Conservation (phyloP, 169 alveolate genomes). For the Perkinsus marinus region DNA sequence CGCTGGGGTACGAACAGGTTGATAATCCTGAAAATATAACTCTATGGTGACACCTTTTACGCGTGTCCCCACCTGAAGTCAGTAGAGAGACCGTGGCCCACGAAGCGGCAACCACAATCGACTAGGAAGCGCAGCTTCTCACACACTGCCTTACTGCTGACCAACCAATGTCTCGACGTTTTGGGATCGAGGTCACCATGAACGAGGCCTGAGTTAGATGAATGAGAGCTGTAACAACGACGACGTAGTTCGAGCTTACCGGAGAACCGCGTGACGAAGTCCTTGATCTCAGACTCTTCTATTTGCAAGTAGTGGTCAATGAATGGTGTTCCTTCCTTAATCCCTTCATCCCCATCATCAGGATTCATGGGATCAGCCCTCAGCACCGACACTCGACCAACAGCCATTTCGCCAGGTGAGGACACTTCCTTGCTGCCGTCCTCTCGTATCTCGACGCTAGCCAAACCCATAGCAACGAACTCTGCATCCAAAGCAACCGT, state of each 20-base stretch:
- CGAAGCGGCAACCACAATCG: constrained; percentile 41
- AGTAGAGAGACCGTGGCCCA: constrained; percentile 51
- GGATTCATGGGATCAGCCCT: neutral
- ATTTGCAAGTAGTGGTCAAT: neutral
- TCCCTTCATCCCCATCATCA: neutral
- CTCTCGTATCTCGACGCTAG: neutral
- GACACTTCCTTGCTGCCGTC: neutral
- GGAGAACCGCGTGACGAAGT: neutral
- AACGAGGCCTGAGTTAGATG: constrained; percentile 33
- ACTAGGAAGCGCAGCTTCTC: constrained; percentile 40
- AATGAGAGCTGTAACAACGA: neutral
- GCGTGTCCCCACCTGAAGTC: constrained; percentile 18
- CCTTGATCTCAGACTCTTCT: neutral
- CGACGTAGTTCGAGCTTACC: neutral
- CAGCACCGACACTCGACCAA: neutral
- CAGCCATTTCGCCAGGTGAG: neutral
- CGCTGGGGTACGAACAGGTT: constrained; percentile 44
- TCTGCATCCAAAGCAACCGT: neutral
- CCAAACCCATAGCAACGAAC: neutral
- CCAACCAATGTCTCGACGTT: constrained; percentile 43
- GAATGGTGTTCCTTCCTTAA: neutral
- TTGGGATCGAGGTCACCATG: constrained; percentile 51
- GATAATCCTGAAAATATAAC: constrained; percentile 20
- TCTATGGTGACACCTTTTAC: neutral
- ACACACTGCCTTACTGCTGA: constrained; percentile 36